Percentiles rank a stretch among this genome's conserved stretches.
Evolutionary conservation across 257 asterid species (phyloP).

Genomic region (Fraxinus cuspidata): DNA sequence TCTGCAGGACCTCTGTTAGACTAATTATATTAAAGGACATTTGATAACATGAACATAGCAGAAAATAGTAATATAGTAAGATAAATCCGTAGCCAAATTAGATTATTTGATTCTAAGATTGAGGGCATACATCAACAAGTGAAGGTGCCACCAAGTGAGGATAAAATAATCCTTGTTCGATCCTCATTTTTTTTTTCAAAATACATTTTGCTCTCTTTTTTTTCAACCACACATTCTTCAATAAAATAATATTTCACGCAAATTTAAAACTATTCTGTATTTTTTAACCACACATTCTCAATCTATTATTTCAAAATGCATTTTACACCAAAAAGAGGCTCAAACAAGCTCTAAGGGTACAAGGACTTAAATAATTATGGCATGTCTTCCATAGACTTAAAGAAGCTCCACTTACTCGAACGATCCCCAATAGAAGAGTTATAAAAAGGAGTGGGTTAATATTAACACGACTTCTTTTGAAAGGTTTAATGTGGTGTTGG

Average conservation of each 20-base stretch:
- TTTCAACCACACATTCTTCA: too few species aligned
- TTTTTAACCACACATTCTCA: too few species aligned
- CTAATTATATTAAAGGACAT: background rate
- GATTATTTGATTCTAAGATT: background rate
- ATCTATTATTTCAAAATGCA: too few species aligned
- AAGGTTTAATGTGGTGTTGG: background rate
- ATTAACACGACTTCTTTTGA: background rate
- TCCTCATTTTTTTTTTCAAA: too few species aligned
- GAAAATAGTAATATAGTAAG: background rate
- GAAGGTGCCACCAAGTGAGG: background rate
- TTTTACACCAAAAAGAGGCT: too few species aligned
- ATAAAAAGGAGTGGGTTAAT: background rate
- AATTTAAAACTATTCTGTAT: too few species aligned
- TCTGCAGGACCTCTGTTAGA: background rate
- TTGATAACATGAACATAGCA: background rate
- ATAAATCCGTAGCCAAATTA: background rate
- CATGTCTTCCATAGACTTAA: background rate
- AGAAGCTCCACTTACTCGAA: background rate
- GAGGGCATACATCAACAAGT: background rate
- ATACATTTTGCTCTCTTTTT: too few species aligned
- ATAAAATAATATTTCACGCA: too few species aligned
- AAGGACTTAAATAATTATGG: background rate
- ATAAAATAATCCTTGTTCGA: background rate
- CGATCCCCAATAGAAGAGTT: background rate
- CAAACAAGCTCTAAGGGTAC: background rate